Evolutionary conservation across 257 asterid species (phyloP).

Genomic region (Lantana camara): DNA sequence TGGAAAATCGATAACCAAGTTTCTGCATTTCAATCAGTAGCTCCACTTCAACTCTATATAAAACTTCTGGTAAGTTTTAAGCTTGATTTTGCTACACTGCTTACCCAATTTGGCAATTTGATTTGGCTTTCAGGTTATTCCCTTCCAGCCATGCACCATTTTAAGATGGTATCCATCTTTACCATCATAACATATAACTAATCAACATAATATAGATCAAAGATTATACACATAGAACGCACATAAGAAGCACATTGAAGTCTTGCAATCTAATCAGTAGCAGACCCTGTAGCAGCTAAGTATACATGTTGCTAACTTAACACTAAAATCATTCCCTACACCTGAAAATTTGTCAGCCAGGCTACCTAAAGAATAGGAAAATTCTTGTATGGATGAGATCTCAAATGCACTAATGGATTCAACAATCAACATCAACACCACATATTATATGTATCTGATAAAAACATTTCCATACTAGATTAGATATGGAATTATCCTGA

Average conservation of each 20-base stretch:
- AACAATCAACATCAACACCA: too few species aligned
- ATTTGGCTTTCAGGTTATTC: not conserved
- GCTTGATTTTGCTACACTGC: not conserved
- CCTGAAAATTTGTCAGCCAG: too few species aligned
- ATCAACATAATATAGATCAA: not conserved
- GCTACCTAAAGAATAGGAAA: too few species aligned
- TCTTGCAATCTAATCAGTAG: not conserved
- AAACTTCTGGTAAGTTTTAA: not conserved
- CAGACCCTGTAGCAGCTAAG: not conserved
- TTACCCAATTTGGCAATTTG: not conserved
- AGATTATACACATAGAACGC: not conserved
- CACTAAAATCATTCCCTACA: not conserved
- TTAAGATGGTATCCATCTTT: too few species aligned
- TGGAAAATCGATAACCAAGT: not conserved
- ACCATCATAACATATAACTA: not conserved
- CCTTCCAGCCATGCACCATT: not conserved
- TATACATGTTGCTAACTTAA: not conserved
- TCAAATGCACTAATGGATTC: too few species aligned
- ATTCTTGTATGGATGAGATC: too few species aligned
- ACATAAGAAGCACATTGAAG: not conserved
- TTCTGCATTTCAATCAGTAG: not conserved
- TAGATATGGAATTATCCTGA: too few species aligned
- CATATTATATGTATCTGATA: too few species aligned
- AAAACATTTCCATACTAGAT: too few species aligned
- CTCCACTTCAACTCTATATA: not conserved